Percentiles rank a stretch among this genome's conserved stretches.
phyloP scores from a whole-genome alignment of 2,329 filamentous ascomycete species.

The Penicillium sp. region DNA sequence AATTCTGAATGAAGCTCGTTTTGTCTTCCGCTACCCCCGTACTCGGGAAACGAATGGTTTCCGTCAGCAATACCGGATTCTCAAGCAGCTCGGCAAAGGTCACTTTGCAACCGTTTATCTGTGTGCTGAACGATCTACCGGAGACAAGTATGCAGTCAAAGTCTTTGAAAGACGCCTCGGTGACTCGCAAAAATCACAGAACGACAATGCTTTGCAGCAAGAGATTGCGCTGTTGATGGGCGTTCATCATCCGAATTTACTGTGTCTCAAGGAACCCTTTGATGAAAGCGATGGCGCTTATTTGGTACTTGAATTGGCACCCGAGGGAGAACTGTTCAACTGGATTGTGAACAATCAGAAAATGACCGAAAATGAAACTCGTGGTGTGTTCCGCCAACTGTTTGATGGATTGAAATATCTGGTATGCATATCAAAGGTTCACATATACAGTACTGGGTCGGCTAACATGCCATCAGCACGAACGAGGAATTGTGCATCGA shows the following conservation, averaged over 20 bases:
- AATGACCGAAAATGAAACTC: constrained; percentile 75
- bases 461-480: constrained; percentile 64
- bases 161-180: constrained; percentile 83
- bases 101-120: constrained; percentile 94
- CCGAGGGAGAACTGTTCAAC: constrained; percentile 95
- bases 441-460: background rate
- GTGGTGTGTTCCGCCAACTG: constrained; percentile 84
- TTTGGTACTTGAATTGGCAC: constrained; percentile 82
- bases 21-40: constrained; percentile 86
- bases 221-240: constrained; percentile 96
- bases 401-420: constrained; percentile 94
- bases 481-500: constrained; percentile 93
- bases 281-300: constrained; percentile 89
- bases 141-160: constrained; percentile 85
- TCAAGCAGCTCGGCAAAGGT: constrained; percentile 86
- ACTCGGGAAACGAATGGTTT: constrained; percentile 73
- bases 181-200: constrained; percentile 76
- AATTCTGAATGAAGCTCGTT: constrained; percentile 78
- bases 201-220: constrained; percentile 78
- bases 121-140: constrained; percentile 80
- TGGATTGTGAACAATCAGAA: constrained; percentile 89
- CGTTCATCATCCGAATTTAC: constrained; percentile 89
- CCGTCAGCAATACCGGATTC: constrained; percentile 77
- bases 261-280: constrained; percentile 93
- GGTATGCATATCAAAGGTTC: constrained; percentile 54